These are phyloP conservation scores for Claviceps sp. DNA, from an alignment of 2,329 filamentous ascomycete species.

Conservation along the genomic window DNA sequence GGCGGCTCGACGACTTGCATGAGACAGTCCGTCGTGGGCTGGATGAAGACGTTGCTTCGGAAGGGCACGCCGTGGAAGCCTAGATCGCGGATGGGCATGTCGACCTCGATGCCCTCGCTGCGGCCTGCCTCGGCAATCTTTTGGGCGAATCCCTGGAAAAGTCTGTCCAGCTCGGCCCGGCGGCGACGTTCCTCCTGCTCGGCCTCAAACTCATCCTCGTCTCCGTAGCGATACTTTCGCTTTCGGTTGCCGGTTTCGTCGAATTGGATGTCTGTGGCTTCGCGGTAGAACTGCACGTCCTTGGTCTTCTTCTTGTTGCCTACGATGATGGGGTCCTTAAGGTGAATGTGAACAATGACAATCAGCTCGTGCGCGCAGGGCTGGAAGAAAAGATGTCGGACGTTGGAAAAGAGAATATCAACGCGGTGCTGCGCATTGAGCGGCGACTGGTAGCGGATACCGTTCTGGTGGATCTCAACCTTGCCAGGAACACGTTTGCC, in stretches of 20 bases:
- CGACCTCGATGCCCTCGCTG: constrained; percentile 80
- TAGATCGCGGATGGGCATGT: constrained; percentile 92
- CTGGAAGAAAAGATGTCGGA: constrained; percentile 98
- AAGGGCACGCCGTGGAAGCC: constrained; percentile 95
- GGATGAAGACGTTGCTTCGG: constrained; percentile 87
- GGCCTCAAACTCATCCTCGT: constrained; percentile 97
- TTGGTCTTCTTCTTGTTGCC: constrained; percentile 97
- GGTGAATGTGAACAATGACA: constrained; percentile 93
- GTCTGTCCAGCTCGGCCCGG: constrained; percentile 80
- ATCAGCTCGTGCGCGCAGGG: constrained; percentile 93
- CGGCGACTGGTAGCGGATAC: constrained; percentile 85
- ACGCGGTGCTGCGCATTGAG: constrained; percentile 71
- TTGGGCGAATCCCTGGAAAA: constrained; percentile 93
- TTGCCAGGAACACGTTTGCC: constrained; percentile 93
- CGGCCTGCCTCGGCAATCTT: constrained; percentile 95
- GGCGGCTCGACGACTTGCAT: constrained; percentile 95
- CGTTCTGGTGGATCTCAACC: constrained; percentile 96
- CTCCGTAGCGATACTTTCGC: constrained; percentile 92
- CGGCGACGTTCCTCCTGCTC: constrained; percentile 93
- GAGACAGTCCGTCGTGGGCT: constrained; percentile 91
- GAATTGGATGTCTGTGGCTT: constrained; percentile 96
- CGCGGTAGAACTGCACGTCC: constrained; percentile 95
- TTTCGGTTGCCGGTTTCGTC: constrained; percentile 97
- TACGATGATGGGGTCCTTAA: constrained; percentile 96
- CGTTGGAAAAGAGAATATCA: constrained; percentile 93